Evolutionary conservation across 371 early-diverging fungal species (phyloP), one percentile per base, ranked within the genome.

Genomic region (Smittium culicis): DNA sequence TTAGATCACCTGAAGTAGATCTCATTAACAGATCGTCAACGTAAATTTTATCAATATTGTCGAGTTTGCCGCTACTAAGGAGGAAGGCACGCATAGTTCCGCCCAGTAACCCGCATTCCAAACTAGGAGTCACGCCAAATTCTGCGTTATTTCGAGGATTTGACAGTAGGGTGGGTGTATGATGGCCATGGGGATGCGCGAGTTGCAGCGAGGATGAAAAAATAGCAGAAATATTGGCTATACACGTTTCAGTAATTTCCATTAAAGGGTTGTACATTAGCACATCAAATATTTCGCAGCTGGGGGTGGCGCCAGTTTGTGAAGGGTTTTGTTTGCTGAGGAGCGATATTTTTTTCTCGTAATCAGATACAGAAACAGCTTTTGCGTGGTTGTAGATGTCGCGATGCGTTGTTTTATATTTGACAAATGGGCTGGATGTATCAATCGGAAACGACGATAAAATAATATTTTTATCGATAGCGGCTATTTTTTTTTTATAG

Each of bases 211-310:
- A 45, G 20, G 24, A 85, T 59, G 24, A 45, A 20, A 45, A 45
- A 24, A 85, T 59, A n/a, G n/a, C n/a, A 20, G 85, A 83, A 33
- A 85, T 76, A 61, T 85, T 85, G 16, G 84, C 83, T 59, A 85
- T 82, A 29, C 82, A 78, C 0, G 83, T 74, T 68, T 85, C 85
- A 56, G 84, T 85, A 1, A 85, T 69, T 27, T 83, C 72, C 0
- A 66, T 29, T 0, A 78, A 54, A 30, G 77, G 63, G 59, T 85
- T 85, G 72, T 74, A 82, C 35, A 85, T 59, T 2, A 84, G 67
- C 54, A 83, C 85, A 68, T 85, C 85, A n/a, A n/a, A n/a, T n/a
- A n/a, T n/a, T n/a, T n/a, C n/a, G n/a, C n/a, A n/a, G n/a, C n/a
- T n/a, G n/a, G n/a, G n/a, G n/a, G n/a, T n/a, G n/a, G n/a, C n/a